Conservation (phyloP, 2,329 filamentous ascomycete genomes). For the Talaromyces pinophilus region DNA sequence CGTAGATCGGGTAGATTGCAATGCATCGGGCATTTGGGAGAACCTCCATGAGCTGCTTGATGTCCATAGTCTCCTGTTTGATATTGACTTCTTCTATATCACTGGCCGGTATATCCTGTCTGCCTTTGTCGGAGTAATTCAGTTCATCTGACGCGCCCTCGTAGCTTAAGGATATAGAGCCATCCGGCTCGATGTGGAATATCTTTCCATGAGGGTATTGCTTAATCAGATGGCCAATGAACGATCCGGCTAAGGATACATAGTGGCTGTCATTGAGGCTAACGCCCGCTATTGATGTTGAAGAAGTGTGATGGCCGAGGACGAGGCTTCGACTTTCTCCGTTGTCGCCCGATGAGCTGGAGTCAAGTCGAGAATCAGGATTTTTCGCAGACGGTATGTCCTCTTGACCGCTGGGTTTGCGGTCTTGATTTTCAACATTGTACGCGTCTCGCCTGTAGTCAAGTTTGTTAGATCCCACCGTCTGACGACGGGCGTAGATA, state of each 20-base stretch:
- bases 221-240: conserved; percentile 28
- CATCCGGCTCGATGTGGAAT: conserved; percentile 30
- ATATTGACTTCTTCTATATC: background rate
- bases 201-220: conserved; percentile 34
- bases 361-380: background rate
- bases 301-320: background rate
- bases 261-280: background rate
- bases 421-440: background rate
- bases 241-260: conserved; percentile 27
- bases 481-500: background rate
- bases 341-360: background rate
- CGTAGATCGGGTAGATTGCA: conserved; percentile 37
- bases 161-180: conserved; percentile 30
- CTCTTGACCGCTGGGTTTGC: background rate
- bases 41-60: conserved; percentile 28
- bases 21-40: conserved; percentile 33
- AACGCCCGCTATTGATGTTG: background rate
- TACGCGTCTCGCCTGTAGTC: background rate
- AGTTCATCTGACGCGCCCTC: conserved; percentile 22
- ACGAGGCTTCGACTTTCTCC: conserved; percentile 1
- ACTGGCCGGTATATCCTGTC: background rate
- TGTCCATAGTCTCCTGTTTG: conserved; percentile 13
- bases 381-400: background rate
- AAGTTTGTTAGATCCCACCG: background rate
- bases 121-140: background rate